Percentiles rank a stretch among this genome's conserved stretches.
phyloP scores from a whole-genome alignment of 2,329 filamentous ascomycete species.

The Fusarium cicatricum region DNA sequence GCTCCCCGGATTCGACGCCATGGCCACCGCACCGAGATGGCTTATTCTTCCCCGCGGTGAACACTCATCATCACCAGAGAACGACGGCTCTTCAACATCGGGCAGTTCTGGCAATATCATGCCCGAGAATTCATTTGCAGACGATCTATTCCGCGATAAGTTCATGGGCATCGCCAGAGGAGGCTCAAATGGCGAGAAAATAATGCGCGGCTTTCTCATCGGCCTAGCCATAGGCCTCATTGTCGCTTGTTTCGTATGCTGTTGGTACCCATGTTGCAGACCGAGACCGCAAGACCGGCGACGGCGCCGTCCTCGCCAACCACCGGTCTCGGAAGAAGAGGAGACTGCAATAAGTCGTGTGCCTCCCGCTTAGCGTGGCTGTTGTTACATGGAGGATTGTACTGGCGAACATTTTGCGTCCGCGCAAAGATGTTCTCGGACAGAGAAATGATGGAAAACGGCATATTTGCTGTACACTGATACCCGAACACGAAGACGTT shows the following conservation, averaged over 20 bases:
- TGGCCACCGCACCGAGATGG: slow-evolving; percentile 22
- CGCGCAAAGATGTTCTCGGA: not conserved
- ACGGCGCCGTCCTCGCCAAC: slow-evolving; percentile 28
- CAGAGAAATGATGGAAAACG: not conserved
- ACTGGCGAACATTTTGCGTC: not conserved
- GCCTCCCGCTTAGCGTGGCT: slow-evolving; percentile 17
- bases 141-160: slow-evolving; percentile 40
- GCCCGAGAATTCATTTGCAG: slow-evolving; percentile 29
- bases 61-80: slow-evolving; percentile 36
- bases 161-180: slow-evolving; percentile 42
- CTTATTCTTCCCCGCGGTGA: slow-evolving; percentile 30
- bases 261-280: slow-evolving; percentile 47
- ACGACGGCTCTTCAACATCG: slow-evolving; percentile 24
- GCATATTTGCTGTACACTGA: not conserved
- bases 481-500: not conserved
- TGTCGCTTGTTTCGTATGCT: slow-evolving; percentile 45
- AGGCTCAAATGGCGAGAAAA: slow-evolving; percentile 44
- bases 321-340: slow-evolving; percentile 28
- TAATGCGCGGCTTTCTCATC: slow-evolving; percentile 47
- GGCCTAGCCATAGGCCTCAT: slow-evolving; percentile 45
- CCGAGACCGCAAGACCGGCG: slow-evolving; percentile 26
- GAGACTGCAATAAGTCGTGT: slow-evolving; percentile 17
- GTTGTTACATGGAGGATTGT: not conserved
- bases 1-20: slow-evolving; percentile 12
- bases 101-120: slow-evolving; percentile 17